These are phyloP conservation scores for Apiotrichum brassicae DNA, from an alignment of 1,284 basidiomycete species.

Conservation along the genomic window DNA sequence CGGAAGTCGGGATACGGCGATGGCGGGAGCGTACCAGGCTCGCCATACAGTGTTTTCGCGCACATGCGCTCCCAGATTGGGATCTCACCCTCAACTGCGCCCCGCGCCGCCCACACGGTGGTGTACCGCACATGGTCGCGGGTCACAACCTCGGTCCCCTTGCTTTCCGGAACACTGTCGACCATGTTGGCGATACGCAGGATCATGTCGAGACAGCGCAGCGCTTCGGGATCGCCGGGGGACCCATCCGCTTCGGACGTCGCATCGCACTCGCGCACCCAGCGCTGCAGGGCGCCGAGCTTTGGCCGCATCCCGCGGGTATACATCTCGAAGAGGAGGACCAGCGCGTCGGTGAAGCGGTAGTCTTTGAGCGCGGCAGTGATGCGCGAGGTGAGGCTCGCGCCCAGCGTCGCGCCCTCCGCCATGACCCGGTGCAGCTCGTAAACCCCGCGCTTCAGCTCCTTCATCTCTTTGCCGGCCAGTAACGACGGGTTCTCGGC, in stretches of 20 bases:
- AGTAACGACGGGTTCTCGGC: slow-evolving; percentile 37
- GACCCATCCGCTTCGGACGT: slow-evolving; percentile 42
- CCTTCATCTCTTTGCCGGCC: slow-evolving; percentile 35
- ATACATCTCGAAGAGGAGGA: slow-evolving; percentile 54
- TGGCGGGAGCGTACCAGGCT: slow-evolving; percentile 12
- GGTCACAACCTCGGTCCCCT: slow-evolving; percentile 14
- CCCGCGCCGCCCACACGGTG: slow-evolving; percentile 36
- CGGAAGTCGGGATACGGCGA: slow-evolving; percentile 30
- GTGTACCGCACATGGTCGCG: slow-evolving; percentile 16
- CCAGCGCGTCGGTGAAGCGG: slow-evolving; percentile 49
- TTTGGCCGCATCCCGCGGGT: slow-evolving; percentile 52
- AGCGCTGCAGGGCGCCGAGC: slow-evolving; percentile 55
- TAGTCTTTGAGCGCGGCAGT: slow-evolving; percentile 51
- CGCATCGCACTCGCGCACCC: slow-evolving; percentile 57
- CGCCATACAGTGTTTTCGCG: slow-evolving; percentile 24
- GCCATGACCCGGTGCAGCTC: slow-evolving; percentile 39
- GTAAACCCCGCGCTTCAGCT: slow-evolving; percentile 40
- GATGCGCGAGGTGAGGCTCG: slow-evolving; percentile 51
- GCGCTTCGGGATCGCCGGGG: slow-evolving; percentile 41
- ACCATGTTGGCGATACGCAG: slow-evolving; percentile 48
- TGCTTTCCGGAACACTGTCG: too few species aligned
- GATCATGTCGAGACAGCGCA: slow-evolving; percentile 53
- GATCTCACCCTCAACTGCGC: slow-evolving; percentile 27
- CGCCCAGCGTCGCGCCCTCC: slow-evolving; percentile 39
- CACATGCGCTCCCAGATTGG: slow-evolving; percentile 39